Evolutionary conservation across 345 rosid species (phyloP), one percentile per base, ranked within the genome.

Genomic region (Gynandropsis gynandra): DNA sequence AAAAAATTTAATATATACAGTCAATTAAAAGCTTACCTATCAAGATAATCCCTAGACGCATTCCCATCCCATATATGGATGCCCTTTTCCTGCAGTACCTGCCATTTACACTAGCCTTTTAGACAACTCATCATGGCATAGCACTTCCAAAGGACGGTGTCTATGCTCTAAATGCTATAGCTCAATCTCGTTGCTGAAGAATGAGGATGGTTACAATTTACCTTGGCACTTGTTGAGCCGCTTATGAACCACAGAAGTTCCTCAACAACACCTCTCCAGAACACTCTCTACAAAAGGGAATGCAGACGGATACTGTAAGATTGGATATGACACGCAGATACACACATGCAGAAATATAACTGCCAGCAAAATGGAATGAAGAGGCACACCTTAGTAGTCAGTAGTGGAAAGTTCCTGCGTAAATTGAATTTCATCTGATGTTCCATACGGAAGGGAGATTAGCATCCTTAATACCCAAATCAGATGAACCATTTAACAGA

Each of bases 211-310:
- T n/a, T n/a, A n/a, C n/a, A n/a, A n/a, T n/a, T 63, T 61, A 89
- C 98, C 92, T 83, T 87, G 62, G 95, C 89, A 73, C 40, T 82
- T 50, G 96, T 83, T 54, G 98, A 90, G 46, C 98, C 98, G 57
- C 96, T 90, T 52, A 87, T 80, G 66, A 83, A 90, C 96, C 98
- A 90, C 16, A 90, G 62, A 64, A 90, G 92, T 66, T 90, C 98
- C 71, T 87, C 98, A 61, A 87, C 77, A 70, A 87, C 95, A 51
- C 92, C 96, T 45, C 89, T 78, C 96, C 98, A 90, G 50, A 87
- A 90, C 24, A 90, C 92, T 79, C 72, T 87, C 96, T 90, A 59
- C 36, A 59, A 48, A 76, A 46, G 16, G n/a, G 27, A 16, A 62
- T 17, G 8, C 60, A 38, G 53, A 37, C 34, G 45, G 31, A 53